Base-by-base conservation (phyloP, 2,329 filamentous ascomycete species). In the Ceratocystis alfenasii region DNA sequence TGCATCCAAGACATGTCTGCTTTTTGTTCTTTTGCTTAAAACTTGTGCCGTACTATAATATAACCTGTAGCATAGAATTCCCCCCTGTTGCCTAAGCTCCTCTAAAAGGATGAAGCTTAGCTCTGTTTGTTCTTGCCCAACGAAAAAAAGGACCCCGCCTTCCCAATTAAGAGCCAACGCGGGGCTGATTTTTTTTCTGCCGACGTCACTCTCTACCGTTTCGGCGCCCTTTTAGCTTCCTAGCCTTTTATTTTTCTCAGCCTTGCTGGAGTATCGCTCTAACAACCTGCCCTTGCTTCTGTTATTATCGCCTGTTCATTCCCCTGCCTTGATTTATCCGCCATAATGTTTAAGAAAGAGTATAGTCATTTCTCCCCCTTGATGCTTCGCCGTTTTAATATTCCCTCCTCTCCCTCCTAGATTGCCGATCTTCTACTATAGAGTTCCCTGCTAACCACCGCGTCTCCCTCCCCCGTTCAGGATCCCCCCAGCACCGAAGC, bases 281-380 rank as follows among this genome's bases (percentile, higher is more conserved):
- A 6, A 48, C 20, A 25, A 28, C 48, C 48, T 20, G 22, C 5
- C 48, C 3, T 53, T 25, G 8, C 48, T 6, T 15, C 25, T 25
- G 17, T 50, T 20, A n/a, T 53, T 25, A 53, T 25, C 15, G 48
- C 22, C 48, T 1, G 20, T 15, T 53, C 10, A 12, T 53, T 20
- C 48, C 48, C 15, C 10, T 41, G 30, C 63, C 7, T 22, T 12
- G 15, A 59, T 25, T 55, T 33, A 45, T 10, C 69, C 70, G 70
- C 65, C 76, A 84, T 73, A 69, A 95, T 95, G 90, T 95, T 95
- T 75, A 95, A 95, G 75, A 95, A 94, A 81, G 90, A 95, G 90
- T 94, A 76, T 74, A 83, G 77, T 30, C 44, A 36, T 62, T 46
- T 55, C 20, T 36, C 48, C 10, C 48, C 28, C 12, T 6, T 44